Evolutionary conservation across 2,329 filamentous ascomycete genomes (phyloP).

Genomic region (Aspergillus proliferans): DNA sequence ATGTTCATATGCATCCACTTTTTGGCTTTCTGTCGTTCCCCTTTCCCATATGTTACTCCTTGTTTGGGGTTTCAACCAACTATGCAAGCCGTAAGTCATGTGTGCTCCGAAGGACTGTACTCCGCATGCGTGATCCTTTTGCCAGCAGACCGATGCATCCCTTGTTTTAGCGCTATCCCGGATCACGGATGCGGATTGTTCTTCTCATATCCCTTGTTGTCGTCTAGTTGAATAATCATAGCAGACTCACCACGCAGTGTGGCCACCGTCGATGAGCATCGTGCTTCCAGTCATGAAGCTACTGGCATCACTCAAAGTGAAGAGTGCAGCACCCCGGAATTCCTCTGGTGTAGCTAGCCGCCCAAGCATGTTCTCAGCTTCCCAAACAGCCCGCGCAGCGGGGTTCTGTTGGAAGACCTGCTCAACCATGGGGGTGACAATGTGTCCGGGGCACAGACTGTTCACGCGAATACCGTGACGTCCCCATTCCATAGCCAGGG

Average conservation of each 20-base stretch:
- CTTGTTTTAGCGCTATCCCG: too few relatives aligned
- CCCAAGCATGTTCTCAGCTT: conserved; percentile 47
- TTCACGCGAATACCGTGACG: conserved; percentile 49
- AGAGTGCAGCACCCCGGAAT: conserved; percentile 61
- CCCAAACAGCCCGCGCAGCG: conserved; percentile 45
- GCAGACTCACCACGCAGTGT: conserved; percentile 43
- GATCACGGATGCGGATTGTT: too few relatives aligned
- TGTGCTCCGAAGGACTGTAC: too few relatives aligned
- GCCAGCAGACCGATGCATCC: too few relatives aligned
- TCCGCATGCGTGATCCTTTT: too few relatives aligned
- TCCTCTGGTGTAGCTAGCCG: conserved; percentile 52
- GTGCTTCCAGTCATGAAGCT: conserved; percentile 66
- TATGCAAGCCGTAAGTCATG: too few relatives aligned
- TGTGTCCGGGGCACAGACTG: conserved; percentile 49
- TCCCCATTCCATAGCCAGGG: conserved; percentile 50
- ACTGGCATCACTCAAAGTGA: conserved; percentile 61
- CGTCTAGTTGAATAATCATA: neutral
- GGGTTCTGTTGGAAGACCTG: conserved; percentile 70
- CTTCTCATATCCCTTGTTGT: too few relatives aligned
- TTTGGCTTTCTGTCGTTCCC: too few relatives aligned
- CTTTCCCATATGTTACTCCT: too few relatives aligned
- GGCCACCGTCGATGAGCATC: conserved; percentile 65
- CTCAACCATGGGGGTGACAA: conserved; percentile 69
- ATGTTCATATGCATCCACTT: too few relatives aligned
- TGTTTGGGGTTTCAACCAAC: too few relatives aligned